Base-by-base conservation (phyloP, 306 rosid genomes). In the Trichosanthes cucumerina region DNA sequence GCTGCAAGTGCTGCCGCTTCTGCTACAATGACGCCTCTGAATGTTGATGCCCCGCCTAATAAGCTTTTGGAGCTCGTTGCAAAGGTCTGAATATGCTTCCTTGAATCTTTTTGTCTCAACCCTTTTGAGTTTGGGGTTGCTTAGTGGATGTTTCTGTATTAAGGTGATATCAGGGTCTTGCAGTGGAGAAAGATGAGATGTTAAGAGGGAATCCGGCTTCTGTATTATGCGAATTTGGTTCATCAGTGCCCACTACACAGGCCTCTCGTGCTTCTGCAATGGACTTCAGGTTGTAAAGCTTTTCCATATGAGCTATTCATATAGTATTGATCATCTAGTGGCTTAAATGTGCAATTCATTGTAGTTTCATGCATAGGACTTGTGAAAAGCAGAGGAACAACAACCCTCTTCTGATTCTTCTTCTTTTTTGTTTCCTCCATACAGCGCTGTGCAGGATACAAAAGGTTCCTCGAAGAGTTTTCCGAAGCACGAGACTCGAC, bases 1-100 rank as follows among this genome's bases (percentile, higher is more conserved):
- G 97, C 96, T 85, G 97, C 98, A 59, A 89, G 83, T 81, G 91
- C 88, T 5, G 98, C 86, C 80, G 98, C 97, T 85, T 85, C 92
- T 0, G 94, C 97, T 39, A 92, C 97, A 39, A 89, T 88, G 96
- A 92, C 94, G 65, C 91, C 97, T 0, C 75, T 94, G 76, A 87
- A 87, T 80, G 94, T 86, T 9, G 90, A 90, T 74, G 86, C 80
- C 52, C 91, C 91, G 0, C 86, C 90, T 31, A 92, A 89, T 69
- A 89, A 47, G 86, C 98, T 94, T 84, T 85, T 92, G 77, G 84
- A 87, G 66, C 85, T 92, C 72, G 76, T 94, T 83, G 82, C 92
- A 24, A 92, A 92, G 98, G 98, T 93, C 85, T 76, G 84, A 79
- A 9, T 82, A 83, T 38, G 28, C 59, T 79, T 43, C 50, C 57